A percentile compares a stretch with the other conserved stretches of the same genome.
These are phyloP conservation scores for Viridothelium virens DNA, from an alignment of 495 filamentous ascomycete genomes.

Conservation along the genomic window DNA sequence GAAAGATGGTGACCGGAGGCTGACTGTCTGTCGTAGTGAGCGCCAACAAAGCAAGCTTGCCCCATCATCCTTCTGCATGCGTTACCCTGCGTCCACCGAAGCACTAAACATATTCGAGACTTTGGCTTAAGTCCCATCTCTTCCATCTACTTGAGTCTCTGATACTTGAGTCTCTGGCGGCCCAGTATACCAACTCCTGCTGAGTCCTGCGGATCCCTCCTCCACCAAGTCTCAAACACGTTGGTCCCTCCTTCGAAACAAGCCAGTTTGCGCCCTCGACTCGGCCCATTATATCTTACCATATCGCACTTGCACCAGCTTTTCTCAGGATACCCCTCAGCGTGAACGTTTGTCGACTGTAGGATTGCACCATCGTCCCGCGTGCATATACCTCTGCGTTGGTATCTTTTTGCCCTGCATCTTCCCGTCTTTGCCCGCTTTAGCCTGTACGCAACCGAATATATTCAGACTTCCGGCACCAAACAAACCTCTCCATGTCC, in stretches of 20 bases:
- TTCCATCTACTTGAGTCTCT: not conserved
- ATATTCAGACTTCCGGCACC: not conserved
- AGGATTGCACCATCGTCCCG: not conserved
- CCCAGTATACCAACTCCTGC: not conserved
- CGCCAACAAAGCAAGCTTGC: slow-evolving; percentile 7
- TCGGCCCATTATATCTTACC: not conserved
- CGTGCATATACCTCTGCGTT: not conserved
- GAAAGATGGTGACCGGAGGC: slow-evolving; percentile 5
- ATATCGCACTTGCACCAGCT: not conserved
- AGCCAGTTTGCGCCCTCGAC: not conserved
- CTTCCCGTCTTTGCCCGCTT: slow-evolving; percentile 3
- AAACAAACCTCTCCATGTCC: not conserved
- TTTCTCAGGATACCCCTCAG: not conserved
- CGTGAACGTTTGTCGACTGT: not conserved
- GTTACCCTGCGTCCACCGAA: slow-evolving; percentile 5
- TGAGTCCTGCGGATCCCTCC: not conserved
- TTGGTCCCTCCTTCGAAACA: slow-evolving; percentile 9
- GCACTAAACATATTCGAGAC: slow-evolving; percentile 3
- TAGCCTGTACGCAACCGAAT: slow-evolving; percentile 1
- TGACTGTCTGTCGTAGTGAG: not conserved
- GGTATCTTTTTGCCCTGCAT: slow-evolving; percentile 12
- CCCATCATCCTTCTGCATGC: not conserved
- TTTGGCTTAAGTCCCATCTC: not conserved
- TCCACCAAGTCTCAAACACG: not conserved
- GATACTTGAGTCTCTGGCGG: not conserved